Base-by-base conservation (phyloP, 495 filamentous ascomycete species). In the Darksidea phi region DNA sequence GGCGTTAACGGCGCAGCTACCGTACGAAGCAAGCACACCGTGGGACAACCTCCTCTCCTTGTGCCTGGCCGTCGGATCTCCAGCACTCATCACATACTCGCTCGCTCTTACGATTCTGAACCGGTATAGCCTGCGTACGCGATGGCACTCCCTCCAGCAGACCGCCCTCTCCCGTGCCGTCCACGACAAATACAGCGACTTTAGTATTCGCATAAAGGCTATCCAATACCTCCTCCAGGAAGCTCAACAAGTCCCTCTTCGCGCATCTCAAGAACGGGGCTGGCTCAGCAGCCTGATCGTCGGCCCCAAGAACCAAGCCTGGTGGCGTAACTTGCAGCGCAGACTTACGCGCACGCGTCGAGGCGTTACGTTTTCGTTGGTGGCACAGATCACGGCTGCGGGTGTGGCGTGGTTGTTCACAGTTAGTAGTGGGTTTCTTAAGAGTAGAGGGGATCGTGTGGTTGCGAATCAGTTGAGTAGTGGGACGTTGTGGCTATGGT, bases 231-330 rank as follows among this genome's bases (percentile, higher is more conserved):
- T 68, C 1, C 53, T 68, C 5, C 66, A 65, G 47, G 61, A 68
- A 58, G 61, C 66, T 1, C 66, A 68, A 32, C 66, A 68, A 54
- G 61, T 65, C 6, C 61, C 61, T 12, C 38, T 68, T 7, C 43
- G 66, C 24, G 61, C 56, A 4, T 59, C 46, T 17, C 61, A 64
- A 36, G 56, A 51, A 26, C 34, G 52, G 13, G 66, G 66, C 2
- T 68, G 61, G 61, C 23, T 68, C 18, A 65, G 61, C 25, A 64
- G 61, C 43, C 56, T 68, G n/a, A 55, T 68, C 24, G 66, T 68
- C 5, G 18, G 43, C 2, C 66, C 66, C 5, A 54, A 68, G 46
- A 68, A 65, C 37, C 50, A 45, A 7, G 52, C 20, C 0, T 64
- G 61, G 61, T 68, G 66, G 66, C 34, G 58, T 11, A 59, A 50